A percentile compares a stretch with the other conserved stretches of the same genome.
Conservation (phyloP, 192 early-diverging fungal genomes). For the Podila epicladia region DNA sequence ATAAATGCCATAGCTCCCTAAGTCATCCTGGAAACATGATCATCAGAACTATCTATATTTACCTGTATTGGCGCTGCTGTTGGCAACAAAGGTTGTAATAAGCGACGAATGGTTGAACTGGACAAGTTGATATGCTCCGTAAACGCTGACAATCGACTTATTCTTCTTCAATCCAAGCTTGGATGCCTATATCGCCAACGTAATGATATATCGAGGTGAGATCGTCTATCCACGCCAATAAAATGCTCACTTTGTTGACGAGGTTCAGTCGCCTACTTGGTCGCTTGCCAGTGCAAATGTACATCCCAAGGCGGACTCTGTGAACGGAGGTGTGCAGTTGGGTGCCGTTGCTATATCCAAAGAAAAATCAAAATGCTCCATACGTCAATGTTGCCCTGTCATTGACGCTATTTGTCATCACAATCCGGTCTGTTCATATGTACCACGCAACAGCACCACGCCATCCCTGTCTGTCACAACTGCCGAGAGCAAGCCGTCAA, state of each 20-base stretch:
- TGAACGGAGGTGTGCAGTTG: slow-evolving; percentile 51
- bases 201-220: background rate
- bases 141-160: slow-evolving; percentile 66
- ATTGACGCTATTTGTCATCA: background rate
- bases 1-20: background rate
- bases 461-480: slow-evolving; percentile 71
- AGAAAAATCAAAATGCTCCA: background rate
- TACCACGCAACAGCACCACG: slow-evolving; percentile 67
- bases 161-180: slow-evolving; percentile 71
- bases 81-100: slow-evolving; percentile 67
- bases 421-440: background rate
- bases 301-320: slow-evolving; percentile 64
- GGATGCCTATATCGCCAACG: slow-evolving; percentile 55
- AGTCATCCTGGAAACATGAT: background rate
- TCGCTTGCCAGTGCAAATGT: slow-evolving; percentile 70
- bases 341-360: slow-evolving; percentile 45
- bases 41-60: background rate
- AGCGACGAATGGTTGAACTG: slow-evolving; percentile 71
- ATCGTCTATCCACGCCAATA: background rate
- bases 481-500: slow-evolving; percentile 61
- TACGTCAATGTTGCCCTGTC: background rate
- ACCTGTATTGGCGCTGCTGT: slow-evolving; percentile 68
- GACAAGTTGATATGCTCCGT: slow-evolving; percentile 64
- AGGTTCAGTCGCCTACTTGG: slow-evolving; percentile 53
- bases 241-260: background rate